Base-by-base conservation (phyloP, 1,284 basidiomycete genomes). In the Malassezia nana region DNA sequence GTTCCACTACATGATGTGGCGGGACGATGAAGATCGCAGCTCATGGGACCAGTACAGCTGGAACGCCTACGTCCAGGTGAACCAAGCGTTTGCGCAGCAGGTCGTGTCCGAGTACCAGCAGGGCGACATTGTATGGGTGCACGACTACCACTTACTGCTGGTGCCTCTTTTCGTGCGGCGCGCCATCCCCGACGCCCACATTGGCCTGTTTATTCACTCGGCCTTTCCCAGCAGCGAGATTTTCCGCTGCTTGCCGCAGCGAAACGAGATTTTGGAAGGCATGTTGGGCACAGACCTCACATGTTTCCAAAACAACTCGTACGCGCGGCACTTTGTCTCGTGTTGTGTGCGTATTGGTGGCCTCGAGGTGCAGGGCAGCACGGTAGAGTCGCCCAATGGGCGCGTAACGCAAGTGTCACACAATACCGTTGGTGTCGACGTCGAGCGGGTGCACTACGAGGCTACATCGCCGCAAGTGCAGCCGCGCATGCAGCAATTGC, bases 1-100 rank as follows among this genome's bases (percentile, higher is more conserved):
- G 25, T 94, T 98, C 81, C 94, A 98, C 78, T 98, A 98, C 75
- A 81, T 98, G 54, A 84, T 95, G 52, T 95, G 90, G 90, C 89
- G 94, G 75, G 91, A 94, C 72, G 89, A 78, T 32, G 77, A 76
- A 38, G 70, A 77, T 43, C 69, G 79, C 52, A 74, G 76, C 33
- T 72, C 76, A 41, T 77, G 78, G n/a, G 91, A 96, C 69, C 78
- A 82, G 52, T 78, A 77, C 5, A 81, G 88, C 66, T 98, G 90
- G 79, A 81, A 84, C 15, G 82, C 84, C 38, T 95, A 94, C 76
- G 81, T 84, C 63, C 79, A 83, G 50, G 89, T 87, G 52, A 96
- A 96, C 76, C 80, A 83, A 47, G 84, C 83, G 9, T 98, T 92
- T 74, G 89, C 90, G 6, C 75, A 82, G 46, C 80, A 81, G 53